These are phyloP conservation scores for Ceratobasidium sp. DNA, from an alignment of 1,284 basidiomycete species.

Conservation along the genomic window DNA sequence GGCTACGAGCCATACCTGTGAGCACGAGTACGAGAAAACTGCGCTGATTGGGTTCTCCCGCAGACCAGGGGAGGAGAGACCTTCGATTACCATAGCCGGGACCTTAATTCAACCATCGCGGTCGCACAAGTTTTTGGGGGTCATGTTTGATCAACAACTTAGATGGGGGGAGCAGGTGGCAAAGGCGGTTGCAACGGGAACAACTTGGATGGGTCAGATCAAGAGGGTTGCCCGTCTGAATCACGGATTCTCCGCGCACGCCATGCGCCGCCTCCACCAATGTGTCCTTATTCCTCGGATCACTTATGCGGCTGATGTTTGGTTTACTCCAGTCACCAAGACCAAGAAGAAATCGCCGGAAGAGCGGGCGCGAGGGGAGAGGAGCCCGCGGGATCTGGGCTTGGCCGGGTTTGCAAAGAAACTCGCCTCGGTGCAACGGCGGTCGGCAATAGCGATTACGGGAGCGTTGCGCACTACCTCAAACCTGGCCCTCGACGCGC, in stretches of 20 bases:
- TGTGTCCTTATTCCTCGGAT: constrained; percentile 40
- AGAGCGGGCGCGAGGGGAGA: constrained; percentile 1
- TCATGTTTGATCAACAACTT: constrained; percentile 47
- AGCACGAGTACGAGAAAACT: constrained; percentile 38
- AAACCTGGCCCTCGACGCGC: constrained; percentile 25
- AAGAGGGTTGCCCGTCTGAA: constrained; percentile 40
- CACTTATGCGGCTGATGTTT: constrained; percentile 44
- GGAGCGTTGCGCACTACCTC: constrained; percentile 48
- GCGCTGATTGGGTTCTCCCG: constrained; percentile 32
- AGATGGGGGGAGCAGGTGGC: constrained; percentile 43
- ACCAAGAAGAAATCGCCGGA: constrained; percentile 9
- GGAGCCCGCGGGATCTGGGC: not conserved
- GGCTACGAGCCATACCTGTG: constrained; percentile 12
- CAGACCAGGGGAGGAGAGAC: not conserved
- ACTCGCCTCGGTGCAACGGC: constrained; percentile 39
- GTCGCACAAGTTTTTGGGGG: constrained; percentile 46
- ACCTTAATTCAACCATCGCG: not conserved
- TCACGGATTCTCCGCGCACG: constrained; percentile 41
- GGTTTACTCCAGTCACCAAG: constrained; percentile 26
- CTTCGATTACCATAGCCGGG: constrained; percentile 17
- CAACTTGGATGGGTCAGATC: constrained; percentile 36
- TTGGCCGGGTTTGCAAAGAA: not conserved
- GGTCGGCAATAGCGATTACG: constrained; percentile 29
- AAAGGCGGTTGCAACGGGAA: constrained; percentile 16
- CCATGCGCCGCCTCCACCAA: constrained; percentile 38